Percentiles rank a stretch among this genome's conserved stretches.
Evolutionary conservation across 345 rosid genomes (phyloP).

Genomic region (Moringa oleifera): DNA sequence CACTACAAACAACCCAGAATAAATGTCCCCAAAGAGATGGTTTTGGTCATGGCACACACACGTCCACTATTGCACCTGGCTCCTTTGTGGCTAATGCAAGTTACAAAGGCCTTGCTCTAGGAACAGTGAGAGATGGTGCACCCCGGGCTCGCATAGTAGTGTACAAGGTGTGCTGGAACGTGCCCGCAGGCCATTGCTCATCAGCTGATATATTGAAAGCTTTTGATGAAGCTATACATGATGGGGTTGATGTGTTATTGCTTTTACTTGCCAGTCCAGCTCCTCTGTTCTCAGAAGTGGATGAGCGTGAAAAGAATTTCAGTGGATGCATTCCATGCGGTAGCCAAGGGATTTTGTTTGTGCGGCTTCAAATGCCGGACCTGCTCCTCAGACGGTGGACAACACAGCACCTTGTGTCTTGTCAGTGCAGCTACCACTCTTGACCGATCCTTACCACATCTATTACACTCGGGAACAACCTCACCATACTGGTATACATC

Average conservation of each 20-base stretch:
- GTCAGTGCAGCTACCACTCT: slow-evolving; percentile 46
- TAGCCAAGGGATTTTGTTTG: slow-evolving; percentile 35
- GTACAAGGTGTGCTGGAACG: slow-evolving; percentile 53
- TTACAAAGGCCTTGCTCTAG: slow-evolving; percentile 41
- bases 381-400: slow-evolving; percentile 31
- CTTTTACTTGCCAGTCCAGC: slow-evolving; percentile 31
- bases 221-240: slow-evolving; percentile 50
- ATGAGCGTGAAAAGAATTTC: slow-evolving; percentile 28
- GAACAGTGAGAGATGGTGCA: slow-evolving; percentile 35
- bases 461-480: slow-evolving; percentile 30
- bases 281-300: slow-evolving; percentile 31
- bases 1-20: slow-evolving; percentile 23
- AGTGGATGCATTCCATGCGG: slow-evolving; percentile 45
- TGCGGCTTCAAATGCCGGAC: slow-evolving; percentile 29
- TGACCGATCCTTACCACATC: slow-evolving; percentile 43
- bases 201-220: slow-evolving; percentile 43
- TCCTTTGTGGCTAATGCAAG: slow-evolving; percentile 34
- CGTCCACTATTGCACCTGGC: slow-evolving; percentile 41
- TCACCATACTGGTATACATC: slow-evolving; percentile 23
- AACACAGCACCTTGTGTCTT: slow-evolving; percentile 48
- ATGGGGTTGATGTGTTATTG: slow-evolving; percentile 43
- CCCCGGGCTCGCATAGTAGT: slow-evolving; percentile 42
- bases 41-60: slow-evolving; percentile 49
- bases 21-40: slow-evolving; percentile 43
- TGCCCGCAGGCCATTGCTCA: slow-evolving; percentile 8